Evolutionary conservation across 129 eudicot species (phyloP), one percentile per base, ranked within the genome.

Genomic region (Centrapalus pauciflorus): DNA sequence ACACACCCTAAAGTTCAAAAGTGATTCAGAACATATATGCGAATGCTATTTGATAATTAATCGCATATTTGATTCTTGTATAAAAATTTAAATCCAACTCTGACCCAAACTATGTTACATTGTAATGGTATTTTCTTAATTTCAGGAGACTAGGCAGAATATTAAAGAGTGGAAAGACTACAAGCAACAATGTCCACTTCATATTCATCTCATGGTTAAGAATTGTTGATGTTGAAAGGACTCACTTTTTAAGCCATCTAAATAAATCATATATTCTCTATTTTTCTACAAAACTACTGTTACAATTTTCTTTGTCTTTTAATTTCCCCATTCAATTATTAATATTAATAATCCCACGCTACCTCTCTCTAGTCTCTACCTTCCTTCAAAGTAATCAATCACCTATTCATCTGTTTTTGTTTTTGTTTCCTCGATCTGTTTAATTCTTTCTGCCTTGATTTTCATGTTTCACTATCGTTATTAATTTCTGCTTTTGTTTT

Each of bases 271-370:
- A n/a, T n/a, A n/a, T n/a, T n/a, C n/a, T n/a, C n/a, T n/a, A n/a
- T n/a, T n/a, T 13, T 35, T 72, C 11, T 63, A 13, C 7, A 16
- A 65, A 17, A n/a, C n/a, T n/a, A 45, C 58, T 73, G 46, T 52
- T 54, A 52, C 56, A 73, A 40, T n/a, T n/a, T 24, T 65, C 64
- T 73, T 8, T 52, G 49, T 55, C 71, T 43, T 74, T 43, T 64
- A 35, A 64, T 28, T 59, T 29, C 5, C 59, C 30, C 7, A 17
- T 46, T 45, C 52, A 16, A 17, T 16, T 46, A 17, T 48, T 4
- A 1, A 45, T 45, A n/a, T n/a, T n/a, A n/a, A n/a, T n/a, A n/a
- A n/a, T n/a, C n/a, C n/a, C n/a, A n/a, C n/a, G n/a, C n/a, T n/a
- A n/a, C n/a, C n/a, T n/a, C n/a, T n/a, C n/a, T 19, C 24, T 43